phyloP scores from a whole-genome alignment of 164 flowering plant species.

The Sedum album region DNA sequence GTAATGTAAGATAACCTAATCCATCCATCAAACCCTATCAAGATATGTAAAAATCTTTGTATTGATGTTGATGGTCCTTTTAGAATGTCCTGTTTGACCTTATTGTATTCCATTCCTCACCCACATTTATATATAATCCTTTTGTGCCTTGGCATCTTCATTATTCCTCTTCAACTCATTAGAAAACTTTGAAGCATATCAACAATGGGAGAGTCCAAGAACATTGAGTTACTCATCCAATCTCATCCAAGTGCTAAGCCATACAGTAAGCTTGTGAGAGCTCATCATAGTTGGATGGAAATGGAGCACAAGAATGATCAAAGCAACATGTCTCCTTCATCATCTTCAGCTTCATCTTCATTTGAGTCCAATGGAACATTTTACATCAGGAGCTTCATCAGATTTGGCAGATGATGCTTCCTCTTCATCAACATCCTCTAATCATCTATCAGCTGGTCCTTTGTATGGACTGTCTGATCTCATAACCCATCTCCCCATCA shows the following conservation, averaged over 20 bases:
- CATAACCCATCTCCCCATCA: slow-evolving; percentile 48
- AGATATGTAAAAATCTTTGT: neutral
- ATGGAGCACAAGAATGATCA: slow-evolving; percentile 12
- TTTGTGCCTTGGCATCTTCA: neutral
- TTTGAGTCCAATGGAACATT: slow-evolving; percentile 18
- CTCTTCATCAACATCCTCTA: slow-evolving; percentile 16
- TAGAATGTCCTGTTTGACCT: neutral
- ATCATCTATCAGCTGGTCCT: no score
- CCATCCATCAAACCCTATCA: neutral
- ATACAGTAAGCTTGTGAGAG: neutral
- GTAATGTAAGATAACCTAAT: neutral
- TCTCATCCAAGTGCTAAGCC: neutral
- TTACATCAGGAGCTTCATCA: slow-evolving; percentile 25
- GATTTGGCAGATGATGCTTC: slow-evolving; percentile 41
- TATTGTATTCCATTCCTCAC: neutral
- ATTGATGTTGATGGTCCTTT: neutral
- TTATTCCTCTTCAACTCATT: neutral
- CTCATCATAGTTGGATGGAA: slow-evolving; percentile 12
- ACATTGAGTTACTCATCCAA: slow-evolving; percentile 4
- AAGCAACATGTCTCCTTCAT: slow-evolving; percentile 8
- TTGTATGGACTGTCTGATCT: slow-evolving; percentile 40
- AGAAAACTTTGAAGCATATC: neutral
- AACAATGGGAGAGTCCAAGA: slow-evolving; percentile 7
- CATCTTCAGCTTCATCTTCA: slow-evolving; percentile 14
- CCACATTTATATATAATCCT: neutral